These are phyloP conservation scores for Gnaphalium uliginosum DNA, from an alignment of 129 eudicot species.

Conservation along the genomic window DNA sequence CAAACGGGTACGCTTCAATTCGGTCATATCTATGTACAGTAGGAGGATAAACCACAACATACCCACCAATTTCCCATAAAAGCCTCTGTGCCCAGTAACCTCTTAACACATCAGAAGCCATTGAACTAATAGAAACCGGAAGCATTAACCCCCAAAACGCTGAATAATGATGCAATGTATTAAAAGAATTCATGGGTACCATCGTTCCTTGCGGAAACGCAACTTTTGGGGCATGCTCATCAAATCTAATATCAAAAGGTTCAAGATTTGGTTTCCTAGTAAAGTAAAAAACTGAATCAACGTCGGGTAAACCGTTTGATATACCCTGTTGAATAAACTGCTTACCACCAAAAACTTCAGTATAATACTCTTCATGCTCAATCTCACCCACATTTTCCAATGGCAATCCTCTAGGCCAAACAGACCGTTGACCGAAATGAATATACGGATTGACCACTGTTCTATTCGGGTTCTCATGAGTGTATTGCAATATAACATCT, in stretches of 20 bases:
- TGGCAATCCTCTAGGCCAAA: conserved; percentile 96
- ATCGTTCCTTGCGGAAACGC: conserved; percentile 91
- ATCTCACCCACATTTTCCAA: conserved; percentile 92
- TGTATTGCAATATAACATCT: conserved; percentile 81
- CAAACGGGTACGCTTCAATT: conserved; percentile 84
- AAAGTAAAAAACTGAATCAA: conserved; percentile 91
- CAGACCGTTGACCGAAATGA: conserved; percentile 92
- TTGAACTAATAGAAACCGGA: conserved; percentile 83
- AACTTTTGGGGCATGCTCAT: conserved; percentile 82
- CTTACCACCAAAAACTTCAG: conserved; percentile 84
- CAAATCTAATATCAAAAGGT: conserved; percentile 79
- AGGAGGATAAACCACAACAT: conserved; percentile 95
- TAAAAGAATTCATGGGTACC: conserved; percentile 91
- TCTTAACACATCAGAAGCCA: conserved; percentile 96
- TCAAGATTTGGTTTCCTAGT: conserved; percentile 73
- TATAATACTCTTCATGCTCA: conserved; percentile 79
- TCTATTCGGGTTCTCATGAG: conserved; percentile 80
- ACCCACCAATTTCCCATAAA: conserved; percentile 96
- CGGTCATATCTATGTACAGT: conserved; percentile 80
- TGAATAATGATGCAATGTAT: conserved; percentile 74
- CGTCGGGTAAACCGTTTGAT: conserved; percentile 92
- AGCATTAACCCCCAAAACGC: conserved; percentile 98
- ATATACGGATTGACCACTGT: conserved; percentile 90
- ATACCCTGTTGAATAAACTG: conserved; percentile 93
- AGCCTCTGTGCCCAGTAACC: conserved; percentile 99